A percentile compares a stretch with the other conserved stretches of the same genome.
Evolutionary conservation across 805 yeast species (phyloP).

Genomic region (Ogataea salicorniae): DNA sequence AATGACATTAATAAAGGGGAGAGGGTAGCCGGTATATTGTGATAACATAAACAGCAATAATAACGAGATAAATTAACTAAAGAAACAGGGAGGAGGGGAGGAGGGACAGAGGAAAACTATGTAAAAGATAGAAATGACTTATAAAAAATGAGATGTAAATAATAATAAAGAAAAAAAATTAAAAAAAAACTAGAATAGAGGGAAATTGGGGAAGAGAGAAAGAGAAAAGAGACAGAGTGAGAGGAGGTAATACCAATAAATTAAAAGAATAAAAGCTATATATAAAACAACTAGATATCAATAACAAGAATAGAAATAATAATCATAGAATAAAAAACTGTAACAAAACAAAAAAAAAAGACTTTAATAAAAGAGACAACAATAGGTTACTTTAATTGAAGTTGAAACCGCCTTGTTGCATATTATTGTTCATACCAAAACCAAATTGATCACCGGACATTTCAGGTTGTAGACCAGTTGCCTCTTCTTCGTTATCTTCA

Average conservation of each 20-base stretch:
- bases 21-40: not conserved
- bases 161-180: not conserved
- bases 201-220: not conserved
- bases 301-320: not conserved
- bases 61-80: constrained; percentile 11
- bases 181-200: not conserved
- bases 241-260: not conserved
- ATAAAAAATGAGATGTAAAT: not conserved
- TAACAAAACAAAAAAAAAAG: not conserved
- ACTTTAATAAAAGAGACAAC: not conserved
- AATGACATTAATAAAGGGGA: not conserved
- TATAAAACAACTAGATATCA: not conserved
- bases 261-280: not conserved
- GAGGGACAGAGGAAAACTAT: constrained; percentile 1
- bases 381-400: constrained; percentile 28
- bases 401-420: constrained; percentile 43
- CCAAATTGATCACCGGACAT: constrained; percentile 77
- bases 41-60: constrained; percentile 11
- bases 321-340: not conserved
- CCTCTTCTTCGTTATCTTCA: constrained; percentile 64
- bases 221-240: not conserved
- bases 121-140: not conserved
- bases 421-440: constrained; percentile 66
- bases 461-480: constrained; percentile 69
- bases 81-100: constrained; percentile 1